Evolutionary conservation across 257 asterid genomes (phyloP), one percentile per base, ranked within the genome.

Genomic region (Haberlea rhodopensis): DNA sequence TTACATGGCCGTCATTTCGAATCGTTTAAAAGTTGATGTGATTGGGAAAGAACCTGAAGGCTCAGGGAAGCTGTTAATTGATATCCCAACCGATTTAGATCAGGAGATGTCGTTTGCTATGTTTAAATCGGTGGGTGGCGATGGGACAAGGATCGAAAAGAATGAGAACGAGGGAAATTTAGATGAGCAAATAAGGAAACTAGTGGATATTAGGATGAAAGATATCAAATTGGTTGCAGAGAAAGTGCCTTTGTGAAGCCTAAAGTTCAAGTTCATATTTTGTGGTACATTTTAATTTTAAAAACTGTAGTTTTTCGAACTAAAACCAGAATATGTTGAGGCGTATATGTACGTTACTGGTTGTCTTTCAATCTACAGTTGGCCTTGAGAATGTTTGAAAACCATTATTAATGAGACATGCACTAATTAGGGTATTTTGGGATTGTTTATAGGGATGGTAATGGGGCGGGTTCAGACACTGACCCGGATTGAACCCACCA

Each of bases 181-280:
- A 64, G 97, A 90, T 74, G 95, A 84, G 63, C 90, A 72, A 73
- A 75, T 90, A 67, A 73, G 52, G 62, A 81, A 79, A 68, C 81
- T 94, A 10, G 96, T 90, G 46, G 95, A 86, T 23, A 86, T 76
- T 71, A 85, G 97, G 83, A 80, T 90, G 81, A 68, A 86, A 43
- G 78, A 87, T 74, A 86, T 94, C 32, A 78, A 72, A 75, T 45
- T 71, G 3, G 84, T 86, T 57, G 95, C 86, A 8, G 84, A 78
- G 76, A 91, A 88, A 83, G 78, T 81, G 25, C 66, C 79, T 40
- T 43, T 23, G 6, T 74, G 80, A 72, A 53, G 74, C 70, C 21
- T 32, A 5, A 20, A 22, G 69, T 11, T 67, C 5, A 28, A 16
- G 22, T 20, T 43, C 1, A 19, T 23, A 45, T 34, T 68, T 62